phyloP scores from a whole-genome alignment of 345 rosid genomes.

The Citrus reticulata region DNA sequence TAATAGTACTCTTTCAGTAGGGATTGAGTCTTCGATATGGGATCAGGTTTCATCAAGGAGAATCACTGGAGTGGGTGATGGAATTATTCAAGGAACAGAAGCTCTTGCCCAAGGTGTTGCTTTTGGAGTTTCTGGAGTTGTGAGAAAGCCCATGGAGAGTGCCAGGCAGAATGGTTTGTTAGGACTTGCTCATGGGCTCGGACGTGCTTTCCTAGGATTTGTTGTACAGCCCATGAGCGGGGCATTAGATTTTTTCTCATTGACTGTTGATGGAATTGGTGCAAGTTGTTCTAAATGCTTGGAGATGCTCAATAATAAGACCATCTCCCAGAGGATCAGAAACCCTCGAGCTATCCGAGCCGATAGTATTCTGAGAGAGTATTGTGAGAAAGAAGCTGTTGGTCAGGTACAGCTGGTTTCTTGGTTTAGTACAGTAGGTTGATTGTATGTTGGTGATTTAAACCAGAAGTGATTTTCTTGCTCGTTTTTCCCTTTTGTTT shows the following conservation, averaged over 20 bases:
- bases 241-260: slow-evolving; percentile 89
- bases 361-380: slow-evolving; percentile 76
- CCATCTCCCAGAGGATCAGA: slow-evolving; percentile 69
- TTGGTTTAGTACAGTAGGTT: not conserved
- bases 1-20: slow-evolving; percentile 1
- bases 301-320: slow-evolving; percentile 65
- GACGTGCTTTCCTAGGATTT: slow-evolving; percentile 80
- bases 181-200: slow-evolving; percentile 96
- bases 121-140: slow-evolving; percentile 96
- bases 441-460: not conserved
- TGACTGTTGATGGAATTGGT: slow-evolving; percentile 94
- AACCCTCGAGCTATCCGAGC: slow-evolving; percentile 84
- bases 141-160: slow-evolving; percentile 92
- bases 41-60: slow-evolving; percentile 85
- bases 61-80: slow-evolving; percentile 97
- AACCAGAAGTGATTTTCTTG: not conserved
- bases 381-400: slow-evolving; percentile 81
- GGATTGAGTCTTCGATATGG: slow-evolving; percentile 19
- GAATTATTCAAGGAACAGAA: slow-evolving; percentile 92
- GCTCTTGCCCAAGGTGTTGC: slow-evolving; percentile 99
- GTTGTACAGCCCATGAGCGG: slow-evolving; percentile 94
- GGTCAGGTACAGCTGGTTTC: slow-evolving; percentile 62
- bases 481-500: slow-evolving; percentile 21
- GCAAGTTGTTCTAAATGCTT: slow-evolving; percentile 92
- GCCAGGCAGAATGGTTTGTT: slow-evolving; percentile 81